These are phyloP conservation scores for Boletus mariae DNA, from an alignment of 1,284 basidiomycete genomes.

Conservation along the genomic window DNA sequence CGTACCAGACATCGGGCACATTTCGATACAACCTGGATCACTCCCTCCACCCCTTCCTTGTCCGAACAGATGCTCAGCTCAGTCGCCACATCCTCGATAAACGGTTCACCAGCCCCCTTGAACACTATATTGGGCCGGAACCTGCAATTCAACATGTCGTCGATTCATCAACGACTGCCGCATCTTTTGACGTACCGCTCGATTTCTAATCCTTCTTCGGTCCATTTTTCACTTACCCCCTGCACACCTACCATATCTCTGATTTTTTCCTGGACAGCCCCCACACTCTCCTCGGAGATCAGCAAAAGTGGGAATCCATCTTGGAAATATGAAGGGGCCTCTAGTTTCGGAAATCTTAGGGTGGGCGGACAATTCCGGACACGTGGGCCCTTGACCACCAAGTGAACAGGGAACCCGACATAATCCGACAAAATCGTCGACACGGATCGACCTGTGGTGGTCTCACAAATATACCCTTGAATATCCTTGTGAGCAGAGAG, in stretches of 20 bases:
- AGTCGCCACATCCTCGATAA: constrained; percentile 46
- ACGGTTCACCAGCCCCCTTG: constrained; percentile 48
- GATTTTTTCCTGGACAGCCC: constrained; percentile 44
- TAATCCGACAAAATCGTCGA: constrained; percentile 57
- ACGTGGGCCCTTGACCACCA: constrained; percentile 63
- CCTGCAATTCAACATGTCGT: constrained; percentile 34
- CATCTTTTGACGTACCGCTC: constrained; percentile 48
- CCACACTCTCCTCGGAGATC: constrained; percentile 61
- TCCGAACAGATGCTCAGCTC: constrained; percentile 49
- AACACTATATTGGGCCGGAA: constrained; percentile 74
- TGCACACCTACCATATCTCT: constrained; percentile 49
- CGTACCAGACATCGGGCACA: constrained; percentile 70
- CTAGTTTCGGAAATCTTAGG: constrained; percentile 49
- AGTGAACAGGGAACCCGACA: constrained; percentile 54
- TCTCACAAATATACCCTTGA: constrained; percentile 63
- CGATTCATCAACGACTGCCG: background rate
- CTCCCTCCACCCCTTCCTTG: constrained; percentile 25
- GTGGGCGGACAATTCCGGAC: constrained; percentile 52
- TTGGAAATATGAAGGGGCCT: constrained; percentile 57
- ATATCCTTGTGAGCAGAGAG: constrained; percentile 41
- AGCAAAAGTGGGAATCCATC: constrained; percentile 70
- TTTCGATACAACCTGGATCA: constrained; percentile 58
- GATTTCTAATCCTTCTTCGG: constrained; percentile 47
- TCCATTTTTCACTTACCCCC: constrained; percentile 59
- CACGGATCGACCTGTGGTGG: constrained; percentile 36